These are phyloP conservation scores for Debaryomyces prosopidis DNA, from an alignment of 805 yeast genomes.

Conservation along the genomic window DNA sequence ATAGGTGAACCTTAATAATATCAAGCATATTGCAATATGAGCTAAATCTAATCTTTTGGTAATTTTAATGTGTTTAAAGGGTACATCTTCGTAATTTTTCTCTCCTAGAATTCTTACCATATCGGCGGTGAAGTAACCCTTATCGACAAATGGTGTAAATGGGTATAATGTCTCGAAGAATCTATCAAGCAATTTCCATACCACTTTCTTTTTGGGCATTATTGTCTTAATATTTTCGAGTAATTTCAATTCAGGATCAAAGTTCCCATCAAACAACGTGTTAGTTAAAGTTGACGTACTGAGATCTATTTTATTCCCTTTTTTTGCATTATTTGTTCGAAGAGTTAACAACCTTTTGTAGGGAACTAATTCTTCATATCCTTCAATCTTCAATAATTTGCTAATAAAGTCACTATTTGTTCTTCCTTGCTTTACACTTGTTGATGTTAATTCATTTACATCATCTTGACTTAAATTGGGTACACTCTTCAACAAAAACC, in stretches of 20 bases:
- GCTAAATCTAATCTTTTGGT: conserved; percentile 24
- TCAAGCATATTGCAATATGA: conserved; percentile 21
- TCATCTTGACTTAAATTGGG: background rate
- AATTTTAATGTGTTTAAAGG: conserved; percentile 17
- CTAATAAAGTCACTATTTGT: conserved; percentile 10
- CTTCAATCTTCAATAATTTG: conserved; percentile 10
- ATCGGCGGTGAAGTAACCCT: conserved; percentile 19
- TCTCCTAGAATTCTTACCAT: conserved; percentile 22
- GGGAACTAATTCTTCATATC: conserved; percentile 8
- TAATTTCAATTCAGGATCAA: conserved; percentile 15
- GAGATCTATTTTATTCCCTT: background rate
- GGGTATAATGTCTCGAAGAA: conserved; percentile 26
- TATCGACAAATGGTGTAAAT: conserved; percentile 29
- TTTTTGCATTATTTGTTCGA: background rate
- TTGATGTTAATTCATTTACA: background rate
- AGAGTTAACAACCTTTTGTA: background rate
- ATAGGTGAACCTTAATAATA: conserved; percentile 27
- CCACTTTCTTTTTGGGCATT: conserved; percentile 23
- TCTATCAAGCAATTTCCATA: conserved; percentile 26
- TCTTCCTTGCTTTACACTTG: background rate
- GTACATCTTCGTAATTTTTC: conserved; percentile 17
- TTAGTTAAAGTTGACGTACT: conserved; percentile 5
- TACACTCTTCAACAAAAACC: background rate
- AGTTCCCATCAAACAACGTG: conserved; percentile 7
- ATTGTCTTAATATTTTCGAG: conserved; percentile 16